phyloP scores from a whole-genome alignment of 257 asterid species.

The Solanum ahanhuiri region DNA sequence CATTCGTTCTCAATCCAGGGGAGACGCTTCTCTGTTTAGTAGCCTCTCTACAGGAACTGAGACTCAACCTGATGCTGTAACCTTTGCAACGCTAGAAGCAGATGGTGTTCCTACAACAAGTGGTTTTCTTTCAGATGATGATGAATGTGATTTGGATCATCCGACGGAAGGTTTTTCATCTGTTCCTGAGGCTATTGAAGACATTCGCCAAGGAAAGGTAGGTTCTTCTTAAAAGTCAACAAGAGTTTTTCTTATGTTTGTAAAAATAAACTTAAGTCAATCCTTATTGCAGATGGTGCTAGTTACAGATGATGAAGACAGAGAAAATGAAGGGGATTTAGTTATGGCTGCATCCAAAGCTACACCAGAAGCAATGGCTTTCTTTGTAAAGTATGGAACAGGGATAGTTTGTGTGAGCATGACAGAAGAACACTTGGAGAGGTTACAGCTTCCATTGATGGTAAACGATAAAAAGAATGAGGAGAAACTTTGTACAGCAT shows the following conservation, averaged over 20 bases:
- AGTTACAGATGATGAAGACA: constrained; percentile 93
- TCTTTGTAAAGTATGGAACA: constrained; percentile 91
- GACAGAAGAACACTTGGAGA: constrained; percentile 80
- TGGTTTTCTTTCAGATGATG: constrained; percentile 49
- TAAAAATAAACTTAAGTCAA: neutral
- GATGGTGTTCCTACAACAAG: constrained; percentile 44
- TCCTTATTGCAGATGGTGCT: constrained; percentile 62
- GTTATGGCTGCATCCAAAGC: constrained; percentile 95
- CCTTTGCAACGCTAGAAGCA: constrained; percentile 56
- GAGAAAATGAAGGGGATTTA: constrained; percentile 98
- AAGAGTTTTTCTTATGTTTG: neutral
- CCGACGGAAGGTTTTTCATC: constrained; percentile 78
- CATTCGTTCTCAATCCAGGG: constrained; percentile 18
- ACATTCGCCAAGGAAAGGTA: constrained; percentile 86
- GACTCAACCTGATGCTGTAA: constrained; percentile 42
- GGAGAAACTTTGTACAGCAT: constrained; percentile 89
- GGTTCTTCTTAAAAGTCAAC: constrained; percentile 5
- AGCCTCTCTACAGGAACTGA: constrained; percentile 45
- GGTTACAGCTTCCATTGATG: constrained; percentile 85
- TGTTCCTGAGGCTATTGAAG: constrained; percentile 74
- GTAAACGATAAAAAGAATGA: constrained; percentile 78
- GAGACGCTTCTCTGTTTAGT: constrained; percentile 22
- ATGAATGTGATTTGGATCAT: constrained; percentile 58
- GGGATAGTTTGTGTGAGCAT: constrained; percentile 99
- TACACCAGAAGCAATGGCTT: constrained; percentile 95